A percentile compares a stretch with the other conserved stretches of the same genome.
Conservation (phyloP, 2,329 filamentous ascomycete species). For the Stemphylium lycopersici region DNA sequence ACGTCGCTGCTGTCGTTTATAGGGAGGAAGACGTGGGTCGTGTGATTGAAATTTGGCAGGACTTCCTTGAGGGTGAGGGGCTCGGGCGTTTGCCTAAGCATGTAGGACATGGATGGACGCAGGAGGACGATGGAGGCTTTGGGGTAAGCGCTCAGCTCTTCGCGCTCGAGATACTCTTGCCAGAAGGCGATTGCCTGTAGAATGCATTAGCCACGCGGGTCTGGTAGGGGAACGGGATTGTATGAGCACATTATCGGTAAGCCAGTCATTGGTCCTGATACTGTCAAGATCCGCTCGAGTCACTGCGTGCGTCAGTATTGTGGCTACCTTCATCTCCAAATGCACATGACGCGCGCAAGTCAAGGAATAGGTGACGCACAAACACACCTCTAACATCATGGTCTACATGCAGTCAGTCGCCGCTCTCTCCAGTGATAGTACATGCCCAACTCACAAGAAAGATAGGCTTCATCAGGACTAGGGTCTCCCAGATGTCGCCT, state of each 20-base stretch:
- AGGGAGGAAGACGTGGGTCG: slow-evolving; percentile 93
- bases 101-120: slow-evolving; percentile 89
- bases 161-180: slow-evolving; percentile 95
- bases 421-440: background rate
- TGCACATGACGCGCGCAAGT: slow-evolving; percentile 5
- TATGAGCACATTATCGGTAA: slow-evolving; percentile 82
- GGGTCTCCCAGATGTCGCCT: slow-evolving; percentile 38
- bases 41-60: slow-evolving; percentile 78
- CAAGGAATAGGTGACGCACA: slow-evolving; percentile 25
- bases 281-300: slow-evolving; percentile 88
- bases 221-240: background rate
- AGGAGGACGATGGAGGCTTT: slow-evolving; percentile 88
- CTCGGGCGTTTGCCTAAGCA: slow-evolving; percentile 77
- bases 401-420: slow-evolving; percentile 54
- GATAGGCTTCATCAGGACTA: slow-evolving; percentile 69
- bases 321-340: background rate
- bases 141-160: slow-evolving; percentile 79
- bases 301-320: slow-evolving; percentile 60
- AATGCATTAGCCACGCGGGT: slow-evolving; percentile 8
- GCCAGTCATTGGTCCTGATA: slow-evolving; percentile 83
- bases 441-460: slow-evolving; percentile 66
- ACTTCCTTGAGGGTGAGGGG: slow-evolving; percentile 66
- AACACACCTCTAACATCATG: slow-evolving; percentile 68
- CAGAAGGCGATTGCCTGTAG: slow-evolving; percentile 90
- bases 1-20: slow-evolving; percentile 86